Evolutionary conservation across 257 asterid species (phyloP), one percentile per base, ranked within the genome.

Genomic region (Perilla frutescens): DNA sequence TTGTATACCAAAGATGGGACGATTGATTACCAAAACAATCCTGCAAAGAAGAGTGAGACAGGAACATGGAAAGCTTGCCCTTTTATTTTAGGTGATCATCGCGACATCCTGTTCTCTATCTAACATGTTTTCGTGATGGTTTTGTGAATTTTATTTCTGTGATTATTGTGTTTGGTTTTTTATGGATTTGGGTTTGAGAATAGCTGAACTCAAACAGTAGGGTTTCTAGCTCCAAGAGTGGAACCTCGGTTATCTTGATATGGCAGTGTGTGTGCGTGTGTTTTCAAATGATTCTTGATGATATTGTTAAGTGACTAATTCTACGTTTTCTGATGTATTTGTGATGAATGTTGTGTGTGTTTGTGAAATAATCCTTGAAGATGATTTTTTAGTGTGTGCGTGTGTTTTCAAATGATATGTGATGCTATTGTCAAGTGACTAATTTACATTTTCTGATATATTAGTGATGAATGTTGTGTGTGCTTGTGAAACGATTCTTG

Each of bases 51-150:
- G 89, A 85, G 74, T 3, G 76, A 81, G 75, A 89, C 96, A 0
- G 97, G 97, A 43, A 85, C 91, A 64, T 91, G 96, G 96, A 89
- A 61, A 74, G 94, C 96, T 20, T 88, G 96, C 74, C 96, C 94
- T 68, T 90, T 53, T 53, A 90, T 90, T 70, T 62, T 90, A 73
- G 96, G 96, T 90, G 62, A 9, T 15, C 20, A 6, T 39, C 15
- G 10, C 7, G 11, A 39, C 57, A 8, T 31, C 53, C 55, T 41
- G 1, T 53, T 29, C 34, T 37, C 2, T 71, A 32, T 11, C 2
- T 44, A 6, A 15, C 47, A 7, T 3, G 9, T 20, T 48, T 20
- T 20, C 26, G 26, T 20, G 26, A 20, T 20, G 26, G 26, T 3
- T 29, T 7, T 4, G 6, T 5, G 10, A 12, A n/a, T 9, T 3